Base-by-base conservation (phyloP, 129 eudicot species). In the Flaveria ramosissima region DNA sequence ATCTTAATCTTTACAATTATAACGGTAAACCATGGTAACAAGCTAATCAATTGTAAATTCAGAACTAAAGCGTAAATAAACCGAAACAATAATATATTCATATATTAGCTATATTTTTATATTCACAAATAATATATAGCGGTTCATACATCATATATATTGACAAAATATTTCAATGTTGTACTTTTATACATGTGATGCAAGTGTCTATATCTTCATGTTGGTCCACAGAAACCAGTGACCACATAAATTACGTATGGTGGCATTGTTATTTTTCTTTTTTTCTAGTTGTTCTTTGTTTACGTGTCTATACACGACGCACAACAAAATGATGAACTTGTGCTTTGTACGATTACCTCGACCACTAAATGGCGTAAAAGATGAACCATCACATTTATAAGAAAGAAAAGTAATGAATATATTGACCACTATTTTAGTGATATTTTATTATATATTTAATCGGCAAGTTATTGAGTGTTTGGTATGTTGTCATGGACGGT, bases 281-380 rank as follows among this genome's bases (percentile, higher is more conserved):
- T 9, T 55, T 19, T 55, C 27, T 19, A 20, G 26, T 55, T 55
- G 62, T 9, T 55, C 62, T 55, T 55, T 55, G 24, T 55, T 19
- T 55, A 8, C 12, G 62, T 55, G 62, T 55, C 26, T 12, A 55
- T 55, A 7, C 11, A n/a, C 13, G 62, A 19, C 7, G 12, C 62
- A 19, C 62, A 55, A 6, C 62, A 17, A 19, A 55, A 55, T 19
- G 7, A 55, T 19, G 24, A 55, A 8, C 24, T 6, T 20, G 62
- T 55, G 61, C 24, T 53, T 51, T 51, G 57, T 53, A 53, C 61
- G 61, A 53, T 17, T 53, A 55, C 62, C 13, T 55, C 62, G 6
- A 55, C 24, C 62, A 19, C 27, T 55, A 19, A 9, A 8, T 7
- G 62, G 12, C 24, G 26, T 17, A 55, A 19, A 55, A 19, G 12